Percentiles rank a stretch among this genome's conserved stretches.
Evolutionary conservation across 306 rosid species (phyloP).

Genomic region (Canavalia ensiformis): DNA sequence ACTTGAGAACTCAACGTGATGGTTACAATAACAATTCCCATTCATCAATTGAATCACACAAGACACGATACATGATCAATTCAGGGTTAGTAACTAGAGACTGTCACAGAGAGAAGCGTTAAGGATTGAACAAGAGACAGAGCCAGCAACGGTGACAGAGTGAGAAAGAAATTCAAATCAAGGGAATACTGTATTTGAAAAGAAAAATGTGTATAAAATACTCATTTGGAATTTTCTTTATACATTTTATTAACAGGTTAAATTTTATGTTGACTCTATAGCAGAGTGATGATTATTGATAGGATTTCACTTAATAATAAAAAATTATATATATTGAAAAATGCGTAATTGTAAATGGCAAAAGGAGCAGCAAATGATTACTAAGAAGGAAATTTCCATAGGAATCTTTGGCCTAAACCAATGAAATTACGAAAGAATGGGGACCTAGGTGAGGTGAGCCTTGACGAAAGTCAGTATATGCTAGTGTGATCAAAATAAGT

Average conservation of each 20-base stretch:
- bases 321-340: neutral
- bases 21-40: neutral
- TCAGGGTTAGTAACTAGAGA: neutral
- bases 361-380: neutral
- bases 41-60: neutral
- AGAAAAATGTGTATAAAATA: neutral
- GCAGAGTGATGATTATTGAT: neutral
- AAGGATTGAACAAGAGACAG: too few species aligned
- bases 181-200: neutral
- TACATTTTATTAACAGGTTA: neutral
- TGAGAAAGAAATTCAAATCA: neutral
- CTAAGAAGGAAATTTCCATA: neutral
- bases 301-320: neutral
- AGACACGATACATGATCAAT: neutral
- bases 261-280: neutral
- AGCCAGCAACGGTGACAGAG: neutral
- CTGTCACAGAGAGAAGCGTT: neutral
- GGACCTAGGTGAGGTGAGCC: neutral
- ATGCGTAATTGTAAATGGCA: neutral
- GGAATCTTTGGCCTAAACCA: neutral
- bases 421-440: neutral
- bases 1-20: neutral
- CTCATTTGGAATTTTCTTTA: neutral
- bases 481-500: neutral
- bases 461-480: neutral